Conservation (phyloP, 78 protist species). For the Chrysochromulina parva region DNA sequence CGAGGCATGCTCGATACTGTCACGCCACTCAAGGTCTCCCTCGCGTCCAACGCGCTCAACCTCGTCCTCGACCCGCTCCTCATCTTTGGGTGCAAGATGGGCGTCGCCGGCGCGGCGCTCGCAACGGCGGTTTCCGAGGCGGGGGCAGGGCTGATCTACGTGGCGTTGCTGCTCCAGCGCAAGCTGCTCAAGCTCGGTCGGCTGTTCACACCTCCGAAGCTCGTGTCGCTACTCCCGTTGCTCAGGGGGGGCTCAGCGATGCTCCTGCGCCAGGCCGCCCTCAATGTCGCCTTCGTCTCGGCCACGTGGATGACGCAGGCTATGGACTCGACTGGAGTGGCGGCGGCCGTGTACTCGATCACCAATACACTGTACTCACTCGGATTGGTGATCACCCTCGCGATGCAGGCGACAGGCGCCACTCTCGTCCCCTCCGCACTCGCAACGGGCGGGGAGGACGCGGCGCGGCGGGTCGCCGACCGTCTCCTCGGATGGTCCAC, state of each 20-base stretch:
- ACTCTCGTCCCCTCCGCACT: not conserved
- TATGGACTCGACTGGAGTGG: not conserved
- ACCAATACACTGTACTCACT: not conserved
- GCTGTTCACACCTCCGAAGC: not conserved
- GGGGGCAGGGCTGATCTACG: not conserved
- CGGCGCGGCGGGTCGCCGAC: not conserved
- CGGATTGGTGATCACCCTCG: not conserved
- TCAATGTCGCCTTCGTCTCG: not conserved
- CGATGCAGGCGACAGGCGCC: not conserved
- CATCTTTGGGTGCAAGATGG: not conserved
- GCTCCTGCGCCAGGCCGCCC: not conserved
- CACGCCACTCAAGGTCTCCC: not conserved
- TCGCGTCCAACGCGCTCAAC: not conserved
- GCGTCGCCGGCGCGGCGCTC: conserved; percentile 15
- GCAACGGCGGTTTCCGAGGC: not conserved
- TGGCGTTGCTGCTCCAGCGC: not conserved
- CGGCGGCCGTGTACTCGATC: not conserved
- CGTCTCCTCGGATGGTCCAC: not conserved
- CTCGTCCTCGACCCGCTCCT: not conserved
- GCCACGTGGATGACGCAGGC: not conserved
- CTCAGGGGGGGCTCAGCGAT: not conserved
- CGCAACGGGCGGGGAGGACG: not conserved
- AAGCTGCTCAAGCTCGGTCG: not conserved
- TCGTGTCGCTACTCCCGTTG: not conserved
- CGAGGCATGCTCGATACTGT: not conserved